Evolutionary conservation across 306 rosid genomes (phyloP).

Genomic region (Senna siamea): DNA sequence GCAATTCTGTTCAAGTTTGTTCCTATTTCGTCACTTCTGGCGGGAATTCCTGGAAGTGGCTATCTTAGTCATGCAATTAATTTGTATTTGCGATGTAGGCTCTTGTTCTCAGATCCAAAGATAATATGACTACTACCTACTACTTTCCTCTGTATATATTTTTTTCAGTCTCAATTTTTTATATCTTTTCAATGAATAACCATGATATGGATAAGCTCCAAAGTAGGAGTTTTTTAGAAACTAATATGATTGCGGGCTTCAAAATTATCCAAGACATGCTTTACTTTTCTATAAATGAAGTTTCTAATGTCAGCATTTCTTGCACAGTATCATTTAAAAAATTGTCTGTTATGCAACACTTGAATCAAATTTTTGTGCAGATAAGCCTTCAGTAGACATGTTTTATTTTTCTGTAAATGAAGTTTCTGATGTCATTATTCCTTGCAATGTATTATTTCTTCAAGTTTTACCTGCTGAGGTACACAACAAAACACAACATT

Average conservation of each 20-base stretch:
- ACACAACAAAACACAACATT: slow-evolving; percentile 15
- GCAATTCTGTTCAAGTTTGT: slow-evolving; percentile 81
- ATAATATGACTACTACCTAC: slow-evolving; percentile 5
- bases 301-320: slow-evolving; percentile 16
- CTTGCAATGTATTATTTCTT: slow-evolving; percentile 26
- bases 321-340: slow-evolving; percentile 22
- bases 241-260: slow-evolving; percentile 3
- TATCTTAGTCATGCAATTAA: slow-evolving; percentile 98
- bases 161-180: slow-evolving; percentile 30
- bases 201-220: slow-evolving; percentile 1
- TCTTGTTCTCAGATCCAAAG: slow-evolving; percentile 23
- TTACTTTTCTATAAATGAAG: slow-evolving; percentile 7
- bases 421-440: slow-evolving; percentile 22
- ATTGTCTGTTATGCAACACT: slow-evolving; percentile 23
- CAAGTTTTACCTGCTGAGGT: slow-evolving; percentile 5
- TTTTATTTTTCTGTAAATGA: slow-evolving; percentile 13
- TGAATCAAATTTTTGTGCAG: slow-evolving; percentile 50
- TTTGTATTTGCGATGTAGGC: slow-evolving; percentile 92
- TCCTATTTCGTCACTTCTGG: slow-evolving; percentile 86
- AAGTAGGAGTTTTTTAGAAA: not conserved
- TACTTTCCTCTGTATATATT: slow-evolving; percentile 31
- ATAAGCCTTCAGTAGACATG: slow-evolving; percentile 54
- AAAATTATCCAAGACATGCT: not conserved
- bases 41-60: slow-evolving; percentile 97
- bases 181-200: slow-evolving; percentile 9